phyloP scores from a whole-genome alignment of 108 stramenopile species.

The Nitzschia sp. region DNA sequence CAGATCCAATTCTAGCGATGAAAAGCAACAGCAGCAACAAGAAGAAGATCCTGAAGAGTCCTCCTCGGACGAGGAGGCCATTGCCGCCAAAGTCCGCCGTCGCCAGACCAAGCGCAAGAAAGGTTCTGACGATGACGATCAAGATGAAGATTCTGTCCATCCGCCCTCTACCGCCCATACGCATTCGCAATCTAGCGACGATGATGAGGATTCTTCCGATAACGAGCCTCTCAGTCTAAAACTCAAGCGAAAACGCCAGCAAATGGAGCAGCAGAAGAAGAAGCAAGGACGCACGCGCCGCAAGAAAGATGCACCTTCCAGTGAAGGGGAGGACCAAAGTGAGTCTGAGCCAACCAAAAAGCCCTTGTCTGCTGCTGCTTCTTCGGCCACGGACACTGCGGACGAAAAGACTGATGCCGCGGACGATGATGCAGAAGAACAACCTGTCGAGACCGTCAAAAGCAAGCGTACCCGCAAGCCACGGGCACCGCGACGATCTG shows the following conservation, averaged over 20 bases:
- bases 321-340: slow-evolving; percentile 12
- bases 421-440: neutral
- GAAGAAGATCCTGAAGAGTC: neutral
- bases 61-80: neutral
- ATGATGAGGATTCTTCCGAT: slow-evolving; percentile 17
- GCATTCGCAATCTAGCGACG: neutral
- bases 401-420: neutral
- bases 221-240: slow-evolving; percentile 14
- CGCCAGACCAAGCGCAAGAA: neutral
- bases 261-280: neutral
- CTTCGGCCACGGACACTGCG: neutral
- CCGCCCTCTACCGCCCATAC: too few species aligned
- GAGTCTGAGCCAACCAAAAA: neutral
- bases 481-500: neutral
- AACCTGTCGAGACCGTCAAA: neutral
- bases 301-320: neutral
- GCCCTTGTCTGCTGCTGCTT: slow-evolving; percentile 1
- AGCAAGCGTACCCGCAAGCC: neutral
- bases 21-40: neutral
- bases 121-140: neutral
- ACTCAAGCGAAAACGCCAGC: neutral
- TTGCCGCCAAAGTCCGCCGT: too few species aligned
- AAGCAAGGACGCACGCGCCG: neutral
- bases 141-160: neutral
- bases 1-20: slow-evolving; percentile 2